Conservation (phyloP, 1,284 basidiomycete genomes). For the Fomes fomentarius region DNA sequence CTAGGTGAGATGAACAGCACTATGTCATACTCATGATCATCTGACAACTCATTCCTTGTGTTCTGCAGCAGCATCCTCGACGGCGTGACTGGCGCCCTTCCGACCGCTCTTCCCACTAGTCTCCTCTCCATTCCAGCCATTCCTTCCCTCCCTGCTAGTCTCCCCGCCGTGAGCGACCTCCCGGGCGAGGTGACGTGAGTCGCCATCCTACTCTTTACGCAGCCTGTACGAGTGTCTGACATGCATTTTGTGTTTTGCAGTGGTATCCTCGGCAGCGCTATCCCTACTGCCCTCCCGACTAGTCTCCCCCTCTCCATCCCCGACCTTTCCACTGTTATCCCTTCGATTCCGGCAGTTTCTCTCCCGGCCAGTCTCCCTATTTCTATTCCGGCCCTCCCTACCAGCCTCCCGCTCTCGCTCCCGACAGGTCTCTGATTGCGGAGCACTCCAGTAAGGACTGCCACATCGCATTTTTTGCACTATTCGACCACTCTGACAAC, state of each 20-base stretch:
- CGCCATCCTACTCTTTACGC: too few relatives aligned
- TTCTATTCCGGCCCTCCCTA: neutral
- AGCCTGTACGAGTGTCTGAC: too few relatives aligned
- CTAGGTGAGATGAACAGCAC: neutral
- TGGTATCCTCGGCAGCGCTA: too few relatives aligned
- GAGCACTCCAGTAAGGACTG: too few relatives aligned
- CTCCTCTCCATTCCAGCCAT: neutral
- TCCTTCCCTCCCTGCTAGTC: neutral
- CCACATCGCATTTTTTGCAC: too few relatives aligned
- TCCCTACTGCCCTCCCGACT: neutral
- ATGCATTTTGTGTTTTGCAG: too few relatives aligned
- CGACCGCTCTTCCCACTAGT: neutral
- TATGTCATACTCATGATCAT: too few relatives aligned
- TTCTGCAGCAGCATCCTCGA: neutral
- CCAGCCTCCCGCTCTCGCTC: too few relatives aligned
- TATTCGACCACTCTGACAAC: too few relatives aligned
- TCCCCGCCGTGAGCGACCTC: neutral
- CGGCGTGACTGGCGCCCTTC: neutral
- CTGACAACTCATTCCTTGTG: neutral
- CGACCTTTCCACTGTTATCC: neutral
- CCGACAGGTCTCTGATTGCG: too few relatives aligned
- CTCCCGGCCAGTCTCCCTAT: neutral
- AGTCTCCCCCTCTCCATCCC: neutral
- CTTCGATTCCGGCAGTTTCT: neutral
- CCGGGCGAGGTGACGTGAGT: neutral